Percentiles rank a stretch among this genome's conserved stretches.
Evolutionary conservation across 1,284 basidiomycete genomes (phyloP).

Genomic region (Irpex sp.): DNA sequence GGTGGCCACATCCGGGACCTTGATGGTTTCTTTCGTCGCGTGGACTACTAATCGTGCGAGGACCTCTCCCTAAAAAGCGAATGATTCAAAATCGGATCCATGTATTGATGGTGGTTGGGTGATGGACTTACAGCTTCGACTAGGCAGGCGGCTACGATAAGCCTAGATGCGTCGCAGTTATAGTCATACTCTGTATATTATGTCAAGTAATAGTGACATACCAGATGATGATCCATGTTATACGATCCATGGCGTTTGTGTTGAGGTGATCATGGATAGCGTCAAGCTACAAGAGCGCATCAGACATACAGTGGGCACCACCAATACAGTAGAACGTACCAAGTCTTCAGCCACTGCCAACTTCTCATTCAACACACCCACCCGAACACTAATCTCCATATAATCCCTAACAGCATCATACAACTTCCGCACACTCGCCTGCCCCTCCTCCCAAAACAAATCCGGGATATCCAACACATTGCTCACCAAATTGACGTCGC

Average conservation of each 20-base stretch:
- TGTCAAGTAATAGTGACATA: conserved; percentile 23
- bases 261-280: conserved; percentile 94
- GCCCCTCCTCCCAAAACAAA: conserved; percentile 84
- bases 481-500: conserved; percentile 88
- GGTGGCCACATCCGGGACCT: conserved; percentile 3
- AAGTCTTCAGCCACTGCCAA: conserved; percentile 85
- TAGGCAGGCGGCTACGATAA: conserved; percentile 84
- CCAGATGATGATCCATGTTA: conserved; percentile 96
- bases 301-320: conserved; percentile 1
- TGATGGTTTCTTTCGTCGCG: conserved; percentile 3
- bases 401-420: conserved; percentile 95
- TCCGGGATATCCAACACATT: conserved; percentile 96
- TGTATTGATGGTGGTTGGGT: neutral
- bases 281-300: conserved; percentile 57
- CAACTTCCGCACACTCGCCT: conserved; percentile 77
- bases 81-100: neutral
- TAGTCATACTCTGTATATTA: neutral
- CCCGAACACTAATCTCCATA: conserved; percentile 81
- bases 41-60: conserved; percentile 14
- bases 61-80: conserved; percentile 10
- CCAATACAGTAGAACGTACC: conserved; percentile 39
- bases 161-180: conserved; percentile 34
- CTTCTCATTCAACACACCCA: conserved; percentile 86
- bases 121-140: conserved; percentile 63
- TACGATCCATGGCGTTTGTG: conserved; percentile 86